Conservation (phyloP, 106 monocot genomes). For the Vanilla planifolia region DNA sequence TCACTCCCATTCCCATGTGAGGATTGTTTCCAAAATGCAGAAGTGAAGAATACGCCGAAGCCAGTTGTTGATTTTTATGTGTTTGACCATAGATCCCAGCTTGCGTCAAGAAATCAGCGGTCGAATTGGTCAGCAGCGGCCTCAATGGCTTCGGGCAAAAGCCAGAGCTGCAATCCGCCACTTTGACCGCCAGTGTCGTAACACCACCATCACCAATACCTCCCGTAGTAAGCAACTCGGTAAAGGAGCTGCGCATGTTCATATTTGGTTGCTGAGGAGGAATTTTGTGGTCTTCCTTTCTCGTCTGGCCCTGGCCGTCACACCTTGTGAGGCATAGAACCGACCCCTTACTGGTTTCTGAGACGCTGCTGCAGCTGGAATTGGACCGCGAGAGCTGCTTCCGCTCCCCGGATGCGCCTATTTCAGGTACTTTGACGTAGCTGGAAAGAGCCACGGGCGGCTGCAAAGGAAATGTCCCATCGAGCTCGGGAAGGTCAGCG, state of each 20-base stretch:
- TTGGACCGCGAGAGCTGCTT: slow-evolving; percentile 1
- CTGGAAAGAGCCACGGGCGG: neutral
- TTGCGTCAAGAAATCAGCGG: slow-evolving; percentile 64
- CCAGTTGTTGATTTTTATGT: neutral
- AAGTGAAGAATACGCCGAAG: slow-evolving; percentile 21
- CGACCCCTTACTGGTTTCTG: slow-evolving; percentile 13
- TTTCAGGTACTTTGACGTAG: neutral
- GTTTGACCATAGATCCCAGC: slow-evolving; percentile 14
- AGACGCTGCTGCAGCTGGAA: slow-evolving; percentile 8
- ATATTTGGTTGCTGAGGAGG: neutral
- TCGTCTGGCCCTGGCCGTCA: neutral
- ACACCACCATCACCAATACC: slow-evolving; percentile 11
- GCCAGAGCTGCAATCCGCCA: slow-evolving; percentile 14
- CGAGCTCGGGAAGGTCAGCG: slow-evolving; percentile 44
- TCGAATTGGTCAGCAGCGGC: slow-evolving; percentile 20
- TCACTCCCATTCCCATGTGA: slow-evolving; percentile 46
- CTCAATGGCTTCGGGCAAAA: slow-evolving; percentile 28
- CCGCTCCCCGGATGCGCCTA: neutral
- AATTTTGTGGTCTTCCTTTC: neutral
- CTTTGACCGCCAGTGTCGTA: neutral
- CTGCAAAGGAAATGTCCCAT: neutral
- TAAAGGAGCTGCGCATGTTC: slow-evolving; percentile 12
- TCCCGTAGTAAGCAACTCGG: neutral
- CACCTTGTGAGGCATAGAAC: slow-evolving; percentile 8
- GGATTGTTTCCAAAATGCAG: slow-evolving; percentile 48